A percentile compares a stretch with the other conserved stretches of the same genome.
phyloP scores from a whole-genome alignment of 352 stramenopile species.

The Phytopythium chamaehyphon region DNA sequence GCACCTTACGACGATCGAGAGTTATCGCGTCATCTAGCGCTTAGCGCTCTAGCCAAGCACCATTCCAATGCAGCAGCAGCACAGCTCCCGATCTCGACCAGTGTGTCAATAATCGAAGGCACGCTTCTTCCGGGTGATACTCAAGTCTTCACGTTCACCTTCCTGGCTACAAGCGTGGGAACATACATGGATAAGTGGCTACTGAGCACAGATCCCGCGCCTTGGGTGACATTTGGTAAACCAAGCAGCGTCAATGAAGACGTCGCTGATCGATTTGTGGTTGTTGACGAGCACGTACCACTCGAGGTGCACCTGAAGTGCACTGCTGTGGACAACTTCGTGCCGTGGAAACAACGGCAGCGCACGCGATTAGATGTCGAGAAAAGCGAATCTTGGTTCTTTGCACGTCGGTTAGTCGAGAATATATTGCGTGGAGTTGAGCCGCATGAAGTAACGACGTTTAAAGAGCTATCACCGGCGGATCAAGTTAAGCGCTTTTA shows the following conservation, averaged over 20 bases:
- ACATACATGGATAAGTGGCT: constrained; percentile 72
- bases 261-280: not conserved
- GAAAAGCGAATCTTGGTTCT: constrained; percentile 28
- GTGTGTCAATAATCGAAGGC: constrained; percentile 38
- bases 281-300: constrained; percentile 6
- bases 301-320: constrained; percentile 44
- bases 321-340: constrained; percentile 62
- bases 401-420: constrained; percentile 53
- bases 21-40: constrained; percentile 26
- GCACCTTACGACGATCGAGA: constrained; percentile 17
- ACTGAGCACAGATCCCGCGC: constrained; percentile 48
- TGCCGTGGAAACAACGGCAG: constrained; percentile 20
- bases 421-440: constrained; percentile 39
- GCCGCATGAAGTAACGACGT: constrained; percentile 17
- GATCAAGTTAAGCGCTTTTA: constrained; percentile 32
- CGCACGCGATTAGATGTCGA: constrained; percentile 12
- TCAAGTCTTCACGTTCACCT: constrained; percentile 58
- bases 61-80: not conserved
- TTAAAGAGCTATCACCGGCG: constrained; percentile 20
- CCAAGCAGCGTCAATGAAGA: not conserved
- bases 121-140: constrained; percentile 50
- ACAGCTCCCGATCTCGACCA: constrained; percentile 22
- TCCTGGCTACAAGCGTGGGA: constrained; percentile 36
- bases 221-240: constrained; percentile 12
- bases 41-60: not conserved